Evolutionary conservation across 192 early-diverging fungal genomes (phyloP).

Genomic region (Backusella tuberculispora): DNA sequence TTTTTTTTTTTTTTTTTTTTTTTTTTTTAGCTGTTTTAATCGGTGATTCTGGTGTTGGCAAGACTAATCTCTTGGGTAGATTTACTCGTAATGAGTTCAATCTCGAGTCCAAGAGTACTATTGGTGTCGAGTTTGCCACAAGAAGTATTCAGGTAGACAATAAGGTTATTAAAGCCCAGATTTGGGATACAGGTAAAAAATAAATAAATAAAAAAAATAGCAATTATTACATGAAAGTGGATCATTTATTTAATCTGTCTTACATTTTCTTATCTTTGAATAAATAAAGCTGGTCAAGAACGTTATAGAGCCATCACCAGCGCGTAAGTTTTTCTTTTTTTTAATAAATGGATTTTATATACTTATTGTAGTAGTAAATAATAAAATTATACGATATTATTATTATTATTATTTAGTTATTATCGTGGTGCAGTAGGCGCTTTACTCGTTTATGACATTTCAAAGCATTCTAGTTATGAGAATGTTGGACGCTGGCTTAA

Average conservation of each 20-base stretch:
- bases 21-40: slow-evolving; percentile 65
- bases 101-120: slow-evolving; percentile 97
- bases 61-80: slow-evolving; percentile 95
- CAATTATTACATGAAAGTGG: background rate
- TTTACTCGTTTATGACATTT: slow-evolving; percentile 96
- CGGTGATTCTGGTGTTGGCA: slow-evolving; percentile 67
- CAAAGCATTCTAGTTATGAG: slow-evolving; percentile 95
- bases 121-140: slow-evolving; percentile 98
- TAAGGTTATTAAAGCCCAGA: slow-evolving; percentile 99
- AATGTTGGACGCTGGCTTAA: slow-evolving; percentile 98
- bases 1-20: slow-evolving; percentile 18
- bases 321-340: slow-evolving; percentile 46
- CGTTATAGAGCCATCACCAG: slow-evolving; percentile 87
- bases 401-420: slow-evolving; percentile 59
- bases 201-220: background rate
- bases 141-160: slow-evolving; percentile 94
- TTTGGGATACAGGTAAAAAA: slow-evolving; percentile 96
- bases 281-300: slow-evolving; percentile 59
- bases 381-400: background rate
- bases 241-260: background rate
- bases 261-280: slow-evolving; percentile 22
- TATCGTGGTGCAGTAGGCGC: slow-evolving; percentile 98
- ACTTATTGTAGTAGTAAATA: too few species aligned
- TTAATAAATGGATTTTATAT: background rate
- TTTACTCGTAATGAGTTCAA: slow-evolving; percentile 99